Evolutionary conservation across 2,329 filamentous ascomycete species (phyloP).

Genomic region (Cercospora janseana): DNA sequence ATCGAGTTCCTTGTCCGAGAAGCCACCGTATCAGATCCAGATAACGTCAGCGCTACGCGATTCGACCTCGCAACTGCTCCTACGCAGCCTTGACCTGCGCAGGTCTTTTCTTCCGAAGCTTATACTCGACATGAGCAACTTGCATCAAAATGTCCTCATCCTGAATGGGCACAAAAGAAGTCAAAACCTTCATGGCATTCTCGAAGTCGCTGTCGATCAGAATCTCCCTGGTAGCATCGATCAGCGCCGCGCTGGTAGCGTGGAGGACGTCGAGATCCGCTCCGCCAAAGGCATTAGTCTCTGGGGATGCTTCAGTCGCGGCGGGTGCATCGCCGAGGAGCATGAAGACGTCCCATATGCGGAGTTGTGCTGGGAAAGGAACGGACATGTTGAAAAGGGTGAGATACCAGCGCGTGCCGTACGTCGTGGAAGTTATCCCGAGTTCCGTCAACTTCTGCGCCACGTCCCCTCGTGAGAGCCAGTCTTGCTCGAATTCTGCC

Average conservation of each 20-base stretch:
- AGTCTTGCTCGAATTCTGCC: conserved; percentile 77
- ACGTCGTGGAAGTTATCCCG: conserved; percentile 81
- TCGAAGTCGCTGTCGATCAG: conserved; percentile 93
- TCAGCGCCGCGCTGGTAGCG: conserved; percentile 82
- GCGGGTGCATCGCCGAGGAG: conserved; percentile 69
- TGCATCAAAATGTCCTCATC: conserved; percentile 93
- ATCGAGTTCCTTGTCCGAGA: too few species aligned
- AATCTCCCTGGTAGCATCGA: conserved; percentile 85
- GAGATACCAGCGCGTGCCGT: conserved; percentile 94
- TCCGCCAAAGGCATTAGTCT: conserved; percentile 43
- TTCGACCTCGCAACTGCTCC: too few species aligned
- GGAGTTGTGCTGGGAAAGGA: conserved; percentile 87
- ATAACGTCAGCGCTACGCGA: too few species aligned
- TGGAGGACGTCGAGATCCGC: conserved; percentile 83
- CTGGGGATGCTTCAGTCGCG: not conserved
- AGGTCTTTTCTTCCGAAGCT: conserved; percentile 56
- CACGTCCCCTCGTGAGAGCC: conserved; percentile 78
- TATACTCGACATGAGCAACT: conserved; percentile 85
- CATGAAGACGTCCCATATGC: conserved; percentile 98
- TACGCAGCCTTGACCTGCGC: conserved; percentile 15
- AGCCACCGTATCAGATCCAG: too few species aligned
- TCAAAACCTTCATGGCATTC: conserved; percentile 95
- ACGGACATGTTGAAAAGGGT: conserved; percentile 97
- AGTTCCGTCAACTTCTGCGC: conserved; percentile 73
- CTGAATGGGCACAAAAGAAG: conserved; percentile 88